A percentile compares a stretch with the other conserved stretches of the same genome.
phyloP scores from a whole-genome alignment of 2,329 filamentous ascomycete genomes.

The Scytalidium lignicola region DNA sequence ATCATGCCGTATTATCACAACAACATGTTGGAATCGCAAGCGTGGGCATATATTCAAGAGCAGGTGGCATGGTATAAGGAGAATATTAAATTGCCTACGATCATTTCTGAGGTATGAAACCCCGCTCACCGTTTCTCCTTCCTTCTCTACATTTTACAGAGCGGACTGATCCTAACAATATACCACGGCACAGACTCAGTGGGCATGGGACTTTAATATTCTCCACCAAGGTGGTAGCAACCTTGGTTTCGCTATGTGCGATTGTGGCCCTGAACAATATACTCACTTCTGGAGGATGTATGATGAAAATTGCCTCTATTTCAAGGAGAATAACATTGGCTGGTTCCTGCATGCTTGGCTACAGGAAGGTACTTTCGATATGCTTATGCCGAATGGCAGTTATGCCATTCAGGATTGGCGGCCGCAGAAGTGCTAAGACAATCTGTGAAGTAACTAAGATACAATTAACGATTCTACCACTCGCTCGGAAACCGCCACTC shows the following conservation, averaged over 20 bases:
- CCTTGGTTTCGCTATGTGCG: not conserved
- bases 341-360: not conserved
- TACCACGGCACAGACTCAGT: not conserved
- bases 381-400: not conserved
- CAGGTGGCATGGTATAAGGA: not conserved
- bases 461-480: slow-evolving; percentile 13
- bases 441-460: no score
- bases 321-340: not conserved
- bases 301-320: not conserved
- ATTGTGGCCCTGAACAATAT: not conserved
- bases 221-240: not conserved
- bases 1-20: not conserved
- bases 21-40: not conserved
- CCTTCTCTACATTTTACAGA: not conserved
- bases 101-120: not conserved
- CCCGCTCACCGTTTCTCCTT: no score
- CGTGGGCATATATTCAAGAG: not conserved
- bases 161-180: no score
- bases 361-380: not conserved
- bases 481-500: no score
- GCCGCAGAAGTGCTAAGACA: not conserved
- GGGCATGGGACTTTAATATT: not conserved
- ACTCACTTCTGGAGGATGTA: not conserved
- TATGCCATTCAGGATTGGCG: not conserved
- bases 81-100: not conserved